These are phyloP conservation scores for Ustulina deusta DNA, from an alignment of 2,329 filamentous ascomycete genomes.

Conservation along the genomic window DNA sequence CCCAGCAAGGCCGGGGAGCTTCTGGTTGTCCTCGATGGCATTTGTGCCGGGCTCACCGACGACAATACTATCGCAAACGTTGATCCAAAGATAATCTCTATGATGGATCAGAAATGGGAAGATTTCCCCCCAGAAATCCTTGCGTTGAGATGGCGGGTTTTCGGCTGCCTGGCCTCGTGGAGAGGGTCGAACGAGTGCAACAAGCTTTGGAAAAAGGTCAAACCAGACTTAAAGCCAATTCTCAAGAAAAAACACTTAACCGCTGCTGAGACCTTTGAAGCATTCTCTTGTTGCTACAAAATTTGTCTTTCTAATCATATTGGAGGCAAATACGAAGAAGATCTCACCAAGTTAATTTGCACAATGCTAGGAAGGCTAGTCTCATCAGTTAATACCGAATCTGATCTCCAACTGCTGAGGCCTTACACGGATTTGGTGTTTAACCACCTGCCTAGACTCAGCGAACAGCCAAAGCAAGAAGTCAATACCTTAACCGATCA, in stretches of 20 bases:
- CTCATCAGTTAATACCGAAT: constrained; percentile 35
- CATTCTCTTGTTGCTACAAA: constrained; percentile 48
- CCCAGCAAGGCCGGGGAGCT: constrained; percentile 45
- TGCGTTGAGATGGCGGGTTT: constrained; percentile 49
- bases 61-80: constrained; percentile 51
- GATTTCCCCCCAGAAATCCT: constrained; percentile 43
- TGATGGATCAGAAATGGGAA: constrained; percentile 44
- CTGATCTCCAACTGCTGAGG: constrained; percentile 31
- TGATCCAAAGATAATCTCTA: constrained; percentile 50
- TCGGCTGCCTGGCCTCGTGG: constrained; percentile 47
- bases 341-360: constrained; percentile 43
- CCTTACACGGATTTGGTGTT: constrained; percentile 47
- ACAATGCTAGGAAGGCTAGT: constrained; percentile 45
- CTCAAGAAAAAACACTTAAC: constrained; percentile 44
- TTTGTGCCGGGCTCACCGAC: constrained; percentile 53
- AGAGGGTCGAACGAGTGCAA: constrained; percentile 43
- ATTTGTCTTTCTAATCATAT: constrained; percentile 48
- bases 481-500: constrained; percentile 38
- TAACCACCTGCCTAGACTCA: constrained; percentile 43
- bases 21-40: constrained; percentile 55
- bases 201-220: constrained; percentile 46
- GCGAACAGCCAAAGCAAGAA: constrained; percentile 43
- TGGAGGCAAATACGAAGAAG: constrained; percentile 45
- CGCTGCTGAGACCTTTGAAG: constrained; percentile 46
- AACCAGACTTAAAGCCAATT: constrained; percentile 43